Evolutionary conservation across 192 early-diverging fungal genomes (phyloP), one percentile per base, ranked within the genome.

Genomic region (Dimargaris cristalligena): DNA sequence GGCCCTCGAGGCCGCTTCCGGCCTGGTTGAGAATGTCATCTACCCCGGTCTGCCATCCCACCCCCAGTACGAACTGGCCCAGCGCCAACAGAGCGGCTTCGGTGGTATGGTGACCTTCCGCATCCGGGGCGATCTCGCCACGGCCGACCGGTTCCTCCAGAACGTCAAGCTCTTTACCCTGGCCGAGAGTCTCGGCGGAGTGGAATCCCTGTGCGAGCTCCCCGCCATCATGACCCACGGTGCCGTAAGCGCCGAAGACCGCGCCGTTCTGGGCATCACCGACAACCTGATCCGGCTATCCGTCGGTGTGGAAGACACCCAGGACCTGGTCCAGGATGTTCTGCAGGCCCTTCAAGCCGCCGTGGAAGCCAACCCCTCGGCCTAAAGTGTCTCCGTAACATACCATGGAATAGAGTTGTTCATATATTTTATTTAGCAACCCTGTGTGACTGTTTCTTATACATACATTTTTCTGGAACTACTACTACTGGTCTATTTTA

Each of bases 101-200:
- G 92, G 94, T 63, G 93, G 93, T 30, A 99, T 99, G 93, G 72
- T 99, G 30, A 85, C 86, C 26, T 95, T 99, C 84, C 78, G 89
- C 31, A 83, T 95, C 70, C 87, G 83, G 67, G 90, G 89, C 50
- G 73, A 79, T 65, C 72, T 91, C 1, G 74, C 78, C 22, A 82
- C 80, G 3, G 88, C 86, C 59, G 91, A 95, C 69, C 71, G 64
- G 41, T 95, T 99, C 77, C 76, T 99, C 52, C 69, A 79, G 50
- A 65, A 76, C 60, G 79, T 90, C 22, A 74, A 80, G 55, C 71
- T 90, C 66, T 92, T 99, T 62, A 90, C 90, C 25, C 72, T 99
- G 30, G 95, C 95, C n/a, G 95, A 99, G 72, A 87, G 84, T 55
- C 75, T 99, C 33, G 95, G 93, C 63, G 91, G 92, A 56, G 91